Conservation (phyloP, 2,329 filamentous ascomycete genomes). For the Cercospora beticola region DNA sequence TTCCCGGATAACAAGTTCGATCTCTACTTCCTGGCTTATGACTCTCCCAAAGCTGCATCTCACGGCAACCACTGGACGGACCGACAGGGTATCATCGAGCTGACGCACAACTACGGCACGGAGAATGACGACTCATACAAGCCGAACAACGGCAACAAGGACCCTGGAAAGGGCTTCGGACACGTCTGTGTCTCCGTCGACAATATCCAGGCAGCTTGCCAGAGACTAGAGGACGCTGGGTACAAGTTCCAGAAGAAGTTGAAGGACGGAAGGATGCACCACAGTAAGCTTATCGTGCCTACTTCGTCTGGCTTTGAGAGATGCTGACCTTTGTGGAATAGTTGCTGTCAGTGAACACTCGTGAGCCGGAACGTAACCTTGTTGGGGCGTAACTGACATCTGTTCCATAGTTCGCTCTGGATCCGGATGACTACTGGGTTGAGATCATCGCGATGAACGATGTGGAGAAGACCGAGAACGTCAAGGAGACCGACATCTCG, state of each 20-base stretch:
- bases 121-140: slow-evolving; percentile 80
- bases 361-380: background rate
- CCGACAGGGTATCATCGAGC: slow-evolving; percentile 75
- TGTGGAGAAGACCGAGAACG: slow-evolving; percentile 68
- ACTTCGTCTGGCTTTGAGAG: background rate
- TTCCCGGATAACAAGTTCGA: slow-evolving; percentile 90
- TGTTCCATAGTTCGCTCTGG: slow-evolving; percentile 15
- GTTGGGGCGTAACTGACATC: background rate
- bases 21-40: slow-evolving; percentile 92
- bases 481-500: slow-evolving; percentile 67
- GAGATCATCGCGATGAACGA: slow-evolving; percentile 74
- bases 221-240: slow-evolving; percentile 83
- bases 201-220: slow-evolving; percentile 80
- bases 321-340: background rate
- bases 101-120: slow-evolving; percentile 83
- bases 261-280: slow-evolving; percentile 78
- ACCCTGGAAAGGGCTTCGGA: slow-evolving; percentile 78
- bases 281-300: slow-evolving; percentile 47
- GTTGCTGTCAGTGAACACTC: background rate
- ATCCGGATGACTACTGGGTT: slow-evolving; percentile 54
- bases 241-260: slow-evolving; percentile 96
- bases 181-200: slow-evolving; percentile 74
- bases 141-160: slow-evolving; percentile 85
- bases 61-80: slow-evolving; percentile 72
- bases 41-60: slow-evolving; percentile 72